These are phyloP conservation scores for Phytophthora sp. DNA, from an alignment of 352 stramenopile species.

Conservation along the genomic window DNA sequence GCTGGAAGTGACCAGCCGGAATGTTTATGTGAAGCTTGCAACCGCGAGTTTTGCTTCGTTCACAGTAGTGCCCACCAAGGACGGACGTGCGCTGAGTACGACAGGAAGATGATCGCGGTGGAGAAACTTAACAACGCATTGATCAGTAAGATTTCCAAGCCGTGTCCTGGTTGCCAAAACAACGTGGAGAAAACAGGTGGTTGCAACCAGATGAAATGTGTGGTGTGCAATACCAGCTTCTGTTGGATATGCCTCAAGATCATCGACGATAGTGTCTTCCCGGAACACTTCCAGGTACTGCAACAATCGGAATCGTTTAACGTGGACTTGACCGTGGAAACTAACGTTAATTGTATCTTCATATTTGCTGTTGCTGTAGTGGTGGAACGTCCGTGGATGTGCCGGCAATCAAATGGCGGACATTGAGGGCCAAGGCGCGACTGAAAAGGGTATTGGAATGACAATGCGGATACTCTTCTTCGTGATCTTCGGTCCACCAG, in stretches of 20 bases:
- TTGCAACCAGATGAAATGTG: slow-evolving; percentile 93
- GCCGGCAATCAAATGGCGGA: slow-evolving; percentile 78
- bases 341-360: slow-evolving; percentile 4
- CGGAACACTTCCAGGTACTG: slow-evolving; percentile 83
- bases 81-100: slow-evolving; percentile 76
- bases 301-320: neutral
- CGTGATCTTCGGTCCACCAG: slow-evolving; percentile 67
- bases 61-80: slow-evolving; percentile 87
- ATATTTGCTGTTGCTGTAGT: slow-evolving; percentile 37
- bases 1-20: slow-evolving; percentile 47
- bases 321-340: neutral
- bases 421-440: slow-evolving; percentile 48
- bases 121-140: slow-evolving; percentile 84
- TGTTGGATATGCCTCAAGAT: slow-evolving; percentile 89
- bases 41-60: slow-evolving; percentile 83
- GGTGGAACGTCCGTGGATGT: slow-evolving; percentile 81
- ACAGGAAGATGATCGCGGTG: slow-evolving; percentile 75
- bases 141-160: slow-evolving; percentile 83
- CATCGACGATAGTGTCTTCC: slow-evolving; percentile 87
- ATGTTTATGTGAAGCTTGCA: slow-evolving; percentile 50
- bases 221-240: slow-evolving; percentile 83
- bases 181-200: slow-evolving; percentile 91
- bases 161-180: slow-evolving; percentile 88
- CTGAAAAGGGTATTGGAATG: slow-evolving; percentile 42
- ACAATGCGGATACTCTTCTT: slow-evolving; percentile 64